Evolutionary conservation across 345 rosid genomes (phyloP).

Genomic region (Eucalyptus curtisii): DNA sequence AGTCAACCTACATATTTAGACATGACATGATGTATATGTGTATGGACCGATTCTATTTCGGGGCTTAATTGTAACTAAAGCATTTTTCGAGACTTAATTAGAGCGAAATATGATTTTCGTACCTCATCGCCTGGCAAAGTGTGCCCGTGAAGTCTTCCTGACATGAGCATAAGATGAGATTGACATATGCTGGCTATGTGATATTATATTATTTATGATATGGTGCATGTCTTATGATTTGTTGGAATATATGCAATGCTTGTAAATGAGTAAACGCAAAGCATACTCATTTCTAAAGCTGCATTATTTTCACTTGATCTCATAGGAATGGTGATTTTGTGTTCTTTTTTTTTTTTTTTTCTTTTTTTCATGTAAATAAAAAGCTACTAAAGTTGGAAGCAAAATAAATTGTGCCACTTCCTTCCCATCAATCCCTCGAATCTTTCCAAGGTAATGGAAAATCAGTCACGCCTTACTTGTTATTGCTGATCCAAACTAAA

Average conservation of each 20-base stretch:
- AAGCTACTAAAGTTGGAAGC: neutral
- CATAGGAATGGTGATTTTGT: neutral
- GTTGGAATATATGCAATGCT: neutral
- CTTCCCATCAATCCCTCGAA: neutral
- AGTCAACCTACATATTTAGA: neutral
- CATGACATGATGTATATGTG: neutral
- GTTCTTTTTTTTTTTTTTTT: neutral
- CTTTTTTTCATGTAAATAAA: neutral
- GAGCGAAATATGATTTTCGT: too few relatives aligned
- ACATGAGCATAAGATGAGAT: neutral
- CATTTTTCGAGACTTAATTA: neutral
- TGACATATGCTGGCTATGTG: neutral
- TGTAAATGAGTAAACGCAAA: rapidly evolving
- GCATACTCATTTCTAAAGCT: rapidly evolving
- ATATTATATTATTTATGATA: neutral
- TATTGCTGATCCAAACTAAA: too few relatives aligned
- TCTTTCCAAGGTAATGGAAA: neutral
- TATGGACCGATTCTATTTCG: rapidly evolving
- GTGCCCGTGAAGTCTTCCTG: neutral
- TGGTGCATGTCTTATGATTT: neutral
- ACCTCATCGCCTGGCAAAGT: neutral
- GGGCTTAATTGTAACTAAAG: neutral
- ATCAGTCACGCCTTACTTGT: too few relatives aligned
- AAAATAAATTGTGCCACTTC: neutral
- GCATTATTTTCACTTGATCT: neutral